Conservation (phyloP, 768 basidiomycete species). For the Auriculariales sp. region DNA sequence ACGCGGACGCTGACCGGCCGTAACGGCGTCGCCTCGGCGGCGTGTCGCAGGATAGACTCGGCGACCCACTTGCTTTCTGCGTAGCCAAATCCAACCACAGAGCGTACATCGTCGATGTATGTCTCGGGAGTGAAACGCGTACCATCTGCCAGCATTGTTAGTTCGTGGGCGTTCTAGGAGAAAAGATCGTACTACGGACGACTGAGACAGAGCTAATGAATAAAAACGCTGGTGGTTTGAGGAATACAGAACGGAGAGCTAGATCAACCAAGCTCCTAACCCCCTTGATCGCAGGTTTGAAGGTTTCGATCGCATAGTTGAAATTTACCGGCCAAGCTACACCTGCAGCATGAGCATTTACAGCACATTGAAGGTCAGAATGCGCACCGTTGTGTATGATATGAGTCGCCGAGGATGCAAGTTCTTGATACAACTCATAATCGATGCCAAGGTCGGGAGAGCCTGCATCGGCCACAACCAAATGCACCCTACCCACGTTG, state of each 20-base stretch:
- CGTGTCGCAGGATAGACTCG: constrained; percentile 20
- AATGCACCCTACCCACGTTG: too few species aligned
- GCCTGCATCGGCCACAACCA: constrained; percentile 8
- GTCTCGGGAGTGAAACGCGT: not conserved
- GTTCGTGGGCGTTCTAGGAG: too few species aligned
- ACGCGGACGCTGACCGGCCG: constrained; percentile 22
- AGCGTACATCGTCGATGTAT: not conserved
- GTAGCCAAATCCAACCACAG: constrained; percentile 19
- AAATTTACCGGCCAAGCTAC: constrained; percentile 28
- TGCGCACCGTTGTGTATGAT: not conserved
- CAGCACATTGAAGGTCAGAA: not conserved
- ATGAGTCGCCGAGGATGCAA: constrained; percentile 9
- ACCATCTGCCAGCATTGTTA: too few species aligned
- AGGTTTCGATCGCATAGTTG: constrained; percentile 24
- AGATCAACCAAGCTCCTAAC: constrained; percentile 26
- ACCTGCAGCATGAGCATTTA: not conserved
- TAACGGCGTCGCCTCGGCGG: constrained; percentile 16
- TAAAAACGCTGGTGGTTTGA: constrained; percentile 19
- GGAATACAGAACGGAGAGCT: constrained; percentile 16
- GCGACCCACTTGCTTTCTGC: constrained; percentile 30
- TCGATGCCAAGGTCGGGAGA: constrained; percentile 10
- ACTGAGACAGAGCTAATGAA: constrained; percentile 28
- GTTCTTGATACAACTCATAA: constrained; percentile 24
- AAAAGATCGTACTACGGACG: constrained; percentile 15
- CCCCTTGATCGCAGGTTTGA: constrained; percentile 25